Conservation (phyloP, 2,329 filamentous ascomycete species). For the Penicillium sp. region DNA sequence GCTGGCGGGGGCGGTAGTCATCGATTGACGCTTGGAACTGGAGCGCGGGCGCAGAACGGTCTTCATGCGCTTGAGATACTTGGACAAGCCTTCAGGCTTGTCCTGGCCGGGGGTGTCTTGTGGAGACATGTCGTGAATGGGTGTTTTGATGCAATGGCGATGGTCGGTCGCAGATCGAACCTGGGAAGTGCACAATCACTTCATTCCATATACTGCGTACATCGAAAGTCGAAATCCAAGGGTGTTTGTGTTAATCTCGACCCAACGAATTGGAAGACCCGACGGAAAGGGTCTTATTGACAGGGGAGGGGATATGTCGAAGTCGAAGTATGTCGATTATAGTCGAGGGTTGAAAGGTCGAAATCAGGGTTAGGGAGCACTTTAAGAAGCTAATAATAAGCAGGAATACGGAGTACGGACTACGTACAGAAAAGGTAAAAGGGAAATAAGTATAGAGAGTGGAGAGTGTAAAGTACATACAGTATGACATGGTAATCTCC, state of each 20-base stretch:
- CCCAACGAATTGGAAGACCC: slow-evolving; percentile 9
- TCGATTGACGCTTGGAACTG: slow-evolving; percentile 27
- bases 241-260: background rate
- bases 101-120: slow-evolving; percentile 17
- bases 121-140: slow-evolving; percentile 24
- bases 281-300: background rate
- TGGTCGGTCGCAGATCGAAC: slow-evolving; percentile 11
- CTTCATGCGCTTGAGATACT: slow-evolving; percentile 39
- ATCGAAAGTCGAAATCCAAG: background rate
- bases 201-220: slow-evolving; percentile 17
- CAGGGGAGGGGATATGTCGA: background rate
- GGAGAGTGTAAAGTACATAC: too few species aligned
- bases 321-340: background rate
- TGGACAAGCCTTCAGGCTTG: slow-evolving; percentile 34
- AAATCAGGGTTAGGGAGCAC: background rate
- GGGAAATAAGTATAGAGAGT: too few species aligned
- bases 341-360: background rate
- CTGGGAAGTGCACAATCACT: slow-evolving; percentile 2
- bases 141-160: slow-evolving; percentile 12
- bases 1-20: slow-evolving; percentile 14
- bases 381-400: background rate
- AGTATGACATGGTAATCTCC: too few species aligned
- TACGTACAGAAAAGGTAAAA: too few species aligned
- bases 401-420: background rate
- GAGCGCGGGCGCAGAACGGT: slow-evolving; percentile 33